Conservation (phyloP, 2,329 filamentous ascomycete species). For the Pestalotiopsis sp. region DNA sequence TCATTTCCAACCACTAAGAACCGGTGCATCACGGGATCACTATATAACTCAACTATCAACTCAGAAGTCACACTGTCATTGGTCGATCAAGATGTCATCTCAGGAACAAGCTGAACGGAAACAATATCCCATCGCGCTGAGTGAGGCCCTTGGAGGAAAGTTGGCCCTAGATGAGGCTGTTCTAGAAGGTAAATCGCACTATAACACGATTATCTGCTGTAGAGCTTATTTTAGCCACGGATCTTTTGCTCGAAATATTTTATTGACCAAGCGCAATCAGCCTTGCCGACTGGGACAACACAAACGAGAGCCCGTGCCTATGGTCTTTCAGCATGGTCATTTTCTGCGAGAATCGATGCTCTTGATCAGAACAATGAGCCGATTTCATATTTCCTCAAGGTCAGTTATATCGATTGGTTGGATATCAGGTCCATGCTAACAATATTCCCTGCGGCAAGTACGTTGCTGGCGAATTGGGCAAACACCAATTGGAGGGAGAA, state of each 20-base stretch:
- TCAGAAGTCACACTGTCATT: not conserved
- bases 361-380: not conserved
- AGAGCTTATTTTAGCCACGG: too few species aligned
- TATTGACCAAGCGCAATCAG: not conserved
- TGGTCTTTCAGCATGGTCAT: conserved; percentile 14
- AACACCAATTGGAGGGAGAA: conserved; percentile 17
- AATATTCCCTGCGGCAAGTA: conserved; percentile 7
- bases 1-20: not conserved
- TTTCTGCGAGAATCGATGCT: conserved; percentile 18
- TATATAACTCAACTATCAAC: not conserved
- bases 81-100: not conserved
- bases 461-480: conserved; percentile 17
- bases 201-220: not conserved
- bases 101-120: conserved; percentile 12
- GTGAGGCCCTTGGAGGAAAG: conserved; percentile 1
- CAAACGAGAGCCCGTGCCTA: conserved; percentile 8
- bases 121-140: not conserved
- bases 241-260: not conserved
- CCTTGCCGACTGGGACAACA: conserved; percentile 10
- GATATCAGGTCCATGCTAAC: not conserved
- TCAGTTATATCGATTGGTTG: not conserved
- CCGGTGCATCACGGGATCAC: not conserved
- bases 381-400: conserved; percentile 1
- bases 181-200: not conserved
- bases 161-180: conserved; percentile 15